Conservation (phyloP, 2,329 filamentous ascomycete genomes). For the Alternaria sp. region DNA sequence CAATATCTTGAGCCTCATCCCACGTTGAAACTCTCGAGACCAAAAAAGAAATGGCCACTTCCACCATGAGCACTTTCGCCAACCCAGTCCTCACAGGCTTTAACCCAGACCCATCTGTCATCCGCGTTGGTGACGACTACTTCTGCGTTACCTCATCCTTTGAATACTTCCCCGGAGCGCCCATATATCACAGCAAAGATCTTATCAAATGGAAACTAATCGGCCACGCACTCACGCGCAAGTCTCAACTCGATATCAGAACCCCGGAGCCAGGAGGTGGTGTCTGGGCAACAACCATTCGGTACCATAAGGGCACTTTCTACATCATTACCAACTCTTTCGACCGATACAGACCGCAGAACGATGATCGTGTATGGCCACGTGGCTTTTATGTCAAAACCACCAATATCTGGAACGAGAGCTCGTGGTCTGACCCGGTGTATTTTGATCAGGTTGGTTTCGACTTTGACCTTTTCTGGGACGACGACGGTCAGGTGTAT, state of each 20-base stretch:
- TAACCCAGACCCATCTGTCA: conserved; percentile 60
- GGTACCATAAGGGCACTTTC: conserved; percentile 25
- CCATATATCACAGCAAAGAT: conserved; percentile 62
- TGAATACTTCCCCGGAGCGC: conserved; percentile 61
- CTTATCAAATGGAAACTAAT: conserved; percentile 61
- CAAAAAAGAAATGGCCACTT: neutral
- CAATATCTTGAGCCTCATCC: neutral
- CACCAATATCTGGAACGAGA: conserved; percentile 25
- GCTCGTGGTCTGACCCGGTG: conserved; percentile 34
- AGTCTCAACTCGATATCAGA: conserved; percentile 49
- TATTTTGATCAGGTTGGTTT: conserved; percentile 37
- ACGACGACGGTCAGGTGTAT: conserved; percentile 63
- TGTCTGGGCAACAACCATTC: conserved; percentile 34
- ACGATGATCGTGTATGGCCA: conserved; percentile 52
- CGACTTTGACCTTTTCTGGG: conserved; percentile 58
- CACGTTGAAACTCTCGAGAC: neutral
- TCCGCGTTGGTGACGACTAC: conserved; percentile 53
- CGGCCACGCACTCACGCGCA: conserved; percentile 47
- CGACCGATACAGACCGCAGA: conserved; percentile 36
- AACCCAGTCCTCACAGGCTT: conserved; percentile 48
- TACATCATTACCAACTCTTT: conserved; percentile 38
- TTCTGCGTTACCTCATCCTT: conserved; percentile 63
- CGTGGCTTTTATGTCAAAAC: conserved; percentile 59
- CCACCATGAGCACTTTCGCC: conserved; percentile 6
- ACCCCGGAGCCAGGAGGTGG: conserved; percentile 36